A percentile compares a stretch with the other conserved stretches of the same genome.
phyloP scores from a whole-genome alignment of 2,329 filamentous ascomycete genomes.

The Colletotrichum sp. region DNA sequence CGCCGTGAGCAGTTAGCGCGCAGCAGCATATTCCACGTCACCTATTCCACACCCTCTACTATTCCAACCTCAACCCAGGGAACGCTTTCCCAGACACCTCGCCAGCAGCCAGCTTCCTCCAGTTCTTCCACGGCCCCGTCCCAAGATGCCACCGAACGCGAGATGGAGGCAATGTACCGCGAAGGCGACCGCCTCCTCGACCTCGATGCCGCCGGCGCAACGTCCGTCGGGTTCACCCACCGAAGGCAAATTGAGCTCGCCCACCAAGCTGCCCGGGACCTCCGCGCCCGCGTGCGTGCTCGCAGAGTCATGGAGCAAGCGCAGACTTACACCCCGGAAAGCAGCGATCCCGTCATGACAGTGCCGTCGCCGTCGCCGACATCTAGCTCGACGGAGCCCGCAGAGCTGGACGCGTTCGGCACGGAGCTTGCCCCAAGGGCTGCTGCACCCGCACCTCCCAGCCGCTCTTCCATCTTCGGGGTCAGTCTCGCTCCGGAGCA shows the following conservation, averaged over 20 bases:
- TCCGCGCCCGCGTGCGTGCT: not conserved
- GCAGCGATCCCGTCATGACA: not conserved
- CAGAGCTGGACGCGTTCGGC: not conserved
- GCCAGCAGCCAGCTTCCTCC: not conserved
- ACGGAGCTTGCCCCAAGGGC: not conserved
- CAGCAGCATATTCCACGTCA: not conserved
- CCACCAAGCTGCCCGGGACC: not conserved
- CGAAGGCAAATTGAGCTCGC: not conserved
- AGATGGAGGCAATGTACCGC: not conserved
- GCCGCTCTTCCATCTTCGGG: accelerated
- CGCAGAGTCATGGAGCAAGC: not conserved
- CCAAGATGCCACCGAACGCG: not conserved
- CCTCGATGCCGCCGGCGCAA: not conserved
- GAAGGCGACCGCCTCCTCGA: not conserved
- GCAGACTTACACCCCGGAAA: not conserved
- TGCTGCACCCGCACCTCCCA: not conserved
- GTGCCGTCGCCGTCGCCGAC: not conserved
- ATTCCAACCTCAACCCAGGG: not conserved
- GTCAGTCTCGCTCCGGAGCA: too few relatives aligned
- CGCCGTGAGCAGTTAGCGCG: not conserved
- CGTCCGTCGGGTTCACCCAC: accelerated
- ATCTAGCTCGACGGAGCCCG: not conserved
- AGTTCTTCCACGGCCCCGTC: accelerated
- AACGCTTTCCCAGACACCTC: not conserved
- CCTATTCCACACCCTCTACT: not conserved